These are phyloP conservation scores for Xerocomus nothofagi DNA, from an alignment of 1,284 basidiomycete genomes.

Conservation along the genomic window DNA sequence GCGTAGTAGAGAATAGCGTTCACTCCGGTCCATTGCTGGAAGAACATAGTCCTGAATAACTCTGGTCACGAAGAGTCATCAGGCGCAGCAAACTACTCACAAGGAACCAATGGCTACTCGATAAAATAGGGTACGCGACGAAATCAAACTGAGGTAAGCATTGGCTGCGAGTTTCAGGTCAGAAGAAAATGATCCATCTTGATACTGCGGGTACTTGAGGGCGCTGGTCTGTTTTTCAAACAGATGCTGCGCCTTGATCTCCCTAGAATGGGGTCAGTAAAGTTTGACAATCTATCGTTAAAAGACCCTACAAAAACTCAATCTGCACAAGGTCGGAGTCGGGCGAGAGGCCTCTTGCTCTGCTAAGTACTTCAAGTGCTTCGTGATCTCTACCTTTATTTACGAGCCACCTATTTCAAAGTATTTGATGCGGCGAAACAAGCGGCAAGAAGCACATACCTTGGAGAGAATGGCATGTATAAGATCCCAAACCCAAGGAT, in stretches of 20 bases:
- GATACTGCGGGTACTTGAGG: conserved; percentile 59
- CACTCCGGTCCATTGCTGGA: conserved; percentile 70
- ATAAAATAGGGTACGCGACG: conserved; percentile 51
- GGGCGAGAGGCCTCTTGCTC: conserved; percentile 54
- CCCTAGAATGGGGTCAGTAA: conserved; percentile 39
- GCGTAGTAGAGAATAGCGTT: conserved; percentile 74
- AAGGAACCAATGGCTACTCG: conserved; percentile 61
- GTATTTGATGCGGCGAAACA: not conserved
- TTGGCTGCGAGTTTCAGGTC: conserved; percentile 62
- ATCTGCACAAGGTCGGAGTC: conserved; percentile 70
- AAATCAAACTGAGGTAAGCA: conserved; percentile 57
- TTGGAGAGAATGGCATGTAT: conserved; percentile 72
- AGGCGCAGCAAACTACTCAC: conserved; percentile 31
- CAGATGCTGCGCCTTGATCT: conserved; percentile 75
- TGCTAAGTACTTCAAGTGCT: conserved; percentile 63
- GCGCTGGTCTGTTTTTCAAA: conserved; percentile 68
- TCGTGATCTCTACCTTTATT: conserved; percentile 75
- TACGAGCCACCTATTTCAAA: conserved; percentile 59
- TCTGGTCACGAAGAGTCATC: conserved; percentile 3
- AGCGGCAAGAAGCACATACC: conserved; percentile 35
- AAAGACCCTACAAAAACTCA: conserved; percentile 63
- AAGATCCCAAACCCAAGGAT: conserved; percentile 64
- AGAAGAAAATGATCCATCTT: conserved; percentile 58
- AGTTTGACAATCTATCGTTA: not conserved
- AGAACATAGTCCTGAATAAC: conserved; percentile 60